Evolutionary conservation across 495 filamentous ascomycete genomes (phyloP).

Genomic region (Xylaria palmicola): DNA sequence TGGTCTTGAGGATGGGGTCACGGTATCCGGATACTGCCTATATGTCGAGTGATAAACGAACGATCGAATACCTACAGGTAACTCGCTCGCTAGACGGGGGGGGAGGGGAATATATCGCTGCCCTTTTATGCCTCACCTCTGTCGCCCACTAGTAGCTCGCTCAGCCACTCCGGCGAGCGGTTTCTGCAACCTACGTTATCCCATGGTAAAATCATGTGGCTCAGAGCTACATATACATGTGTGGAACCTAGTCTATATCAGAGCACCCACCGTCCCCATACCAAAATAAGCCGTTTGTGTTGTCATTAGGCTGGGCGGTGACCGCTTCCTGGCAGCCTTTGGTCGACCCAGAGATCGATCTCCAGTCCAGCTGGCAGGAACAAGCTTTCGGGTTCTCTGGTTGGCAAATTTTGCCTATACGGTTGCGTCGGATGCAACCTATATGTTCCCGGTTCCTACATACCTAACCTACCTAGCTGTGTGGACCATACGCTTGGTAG

Average conservation of each 20-base stretch:
- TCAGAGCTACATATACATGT: no score
- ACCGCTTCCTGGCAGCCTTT: neutral
- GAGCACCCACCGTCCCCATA: neutral
- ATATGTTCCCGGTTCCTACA: constrained; percentile 9
- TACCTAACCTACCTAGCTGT: constrained; percentile 3
- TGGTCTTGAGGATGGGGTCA: neutral
- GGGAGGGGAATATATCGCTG: no score
- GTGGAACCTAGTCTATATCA: neutral
- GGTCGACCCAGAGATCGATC: neutral
- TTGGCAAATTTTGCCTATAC: constrained; percentile 13
- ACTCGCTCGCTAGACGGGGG: neutral
- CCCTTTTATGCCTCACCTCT: neutral
- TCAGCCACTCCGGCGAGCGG: neutral
- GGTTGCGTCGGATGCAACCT: constrained; percentile 7
- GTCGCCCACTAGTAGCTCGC: no score
- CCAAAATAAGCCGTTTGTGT: neutral
- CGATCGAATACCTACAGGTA: no score
- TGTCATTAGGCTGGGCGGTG: neutral
- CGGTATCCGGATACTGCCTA: neutral
- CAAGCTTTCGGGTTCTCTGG: constrained; percentile 15
- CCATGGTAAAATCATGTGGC: neutral
- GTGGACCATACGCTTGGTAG: neutral
- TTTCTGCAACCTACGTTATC: neutral
- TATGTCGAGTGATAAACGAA: neutral
- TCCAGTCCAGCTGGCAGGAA: constrained; percentile 9